Base-by-base conservation (phyloP, 306 rosid species). In the Ormosia emarginata region DNA sequence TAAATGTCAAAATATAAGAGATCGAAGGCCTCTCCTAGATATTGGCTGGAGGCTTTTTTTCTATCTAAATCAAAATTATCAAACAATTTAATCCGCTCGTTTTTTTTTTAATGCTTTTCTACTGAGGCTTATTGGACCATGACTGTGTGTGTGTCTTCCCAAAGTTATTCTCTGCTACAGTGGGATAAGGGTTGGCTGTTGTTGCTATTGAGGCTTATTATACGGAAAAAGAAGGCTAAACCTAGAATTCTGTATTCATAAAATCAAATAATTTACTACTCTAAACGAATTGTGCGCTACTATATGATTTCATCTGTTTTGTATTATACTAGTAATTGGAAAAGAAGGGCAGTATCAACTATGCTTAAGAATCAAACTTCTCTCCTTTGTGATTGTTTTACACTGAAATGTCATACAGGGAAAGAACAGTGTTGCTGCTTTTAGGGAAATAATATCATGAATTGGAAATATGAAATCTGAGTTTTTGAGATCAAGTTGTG, bases 261-360 rank as follows among this genome's bases (percentile, higher is more conserved):
- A 56, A 18, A 43, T 74, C 56, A 66, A 66, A 66, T 46, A 46
- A 55, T 36, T 75, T 30, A 9, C 69, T 43, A 9, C 58, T 69
- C 41, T 32, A 10, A 56, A 65, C 17, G 24, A 52, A 52, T 77
- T 46, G 17, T 61, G 59, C 46, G 40, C 47, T 58, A 29, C n/a
- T 37, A 9, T 30, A 55, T 68, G 14, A 44, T 33, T 53, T 66
- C 34, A 17, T 32, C 57, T 43, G 49, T 46, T 75, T 80, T 34
- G 49, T 69, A 43, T 40, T 44, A 68, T 24, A n/a, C 24, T 50
- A 11, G 33, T 57, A 69, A 8, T 29, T 15, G 7, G 8, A 40
- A 41, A 82, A 12, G 63, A 63, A 11, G 34, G 71, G 43, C 41
- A 7, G 69, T 85, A 33, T 69, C 80, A 76, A 15, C 53, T 61